Evolutionary conservation across 495 filamentous ascomycete species (phyloP), one percentile per base, ranked within the genome.

Genomic region (Podospora sp.): DNA sequence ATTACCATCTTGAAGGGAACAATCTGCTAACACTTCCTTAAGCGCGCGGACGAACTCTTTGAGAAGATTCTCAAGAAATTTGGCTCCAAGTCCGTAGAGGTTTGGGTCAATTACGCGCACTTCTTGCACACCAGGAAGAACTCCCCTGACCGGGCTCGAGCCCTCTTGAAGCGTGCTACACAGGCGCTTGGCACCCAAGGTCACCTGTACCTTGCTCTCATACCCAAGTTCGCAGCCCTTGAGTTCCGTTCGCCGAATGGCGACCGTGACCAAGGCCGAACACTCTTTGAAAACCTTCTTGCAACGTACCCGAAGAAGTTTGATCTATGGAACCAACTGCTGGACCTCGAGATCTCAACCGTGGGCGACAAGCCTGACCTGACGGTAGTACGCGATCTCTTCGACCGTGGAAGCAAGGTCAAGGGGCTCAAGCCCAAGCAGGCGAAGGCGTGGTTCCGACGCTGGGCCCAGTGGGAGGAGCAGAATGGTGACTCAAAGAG

Each of bases 41-140:
- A 96, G 90, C 90, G 93, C 89, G 94, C 95, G 46, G 93, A 95
- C 75, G 87, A 87, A 11, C 88, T 98, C 72, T 98, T 97, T 84
- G 89, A 91, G 74, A 79, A 84, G 29, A 88, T 94, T 68, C 81
- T 92, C 73, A 95, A 94, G 81, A 95, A 93, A 78, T 96, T 94
- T 79, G 89, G 94, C 71, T 89, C 87, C 67, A 84, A 87, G 58
- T 87, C 88, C 12, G 88, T 90, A 20, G 83, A 89, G 56, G 87
- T 97, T 76, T 97, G 92, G 89, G 80, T 92, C 81, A 97, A 97
- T 83, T 97, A 97, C 78, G 94, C 94, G 52, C 91, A 88, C 73
- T 97, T 97, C 87, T 85, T 98, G 49, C 89, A 94, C 80, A 86
- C 87, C 61, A 89, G 84, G 26, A 78, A 86, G 56, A 81, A 84